A percentile compares a stretch with the other conserved stretches of the same genome.
Conservation (phyloP, 129 eudicot species). For the Artemisia annua region DNA sequence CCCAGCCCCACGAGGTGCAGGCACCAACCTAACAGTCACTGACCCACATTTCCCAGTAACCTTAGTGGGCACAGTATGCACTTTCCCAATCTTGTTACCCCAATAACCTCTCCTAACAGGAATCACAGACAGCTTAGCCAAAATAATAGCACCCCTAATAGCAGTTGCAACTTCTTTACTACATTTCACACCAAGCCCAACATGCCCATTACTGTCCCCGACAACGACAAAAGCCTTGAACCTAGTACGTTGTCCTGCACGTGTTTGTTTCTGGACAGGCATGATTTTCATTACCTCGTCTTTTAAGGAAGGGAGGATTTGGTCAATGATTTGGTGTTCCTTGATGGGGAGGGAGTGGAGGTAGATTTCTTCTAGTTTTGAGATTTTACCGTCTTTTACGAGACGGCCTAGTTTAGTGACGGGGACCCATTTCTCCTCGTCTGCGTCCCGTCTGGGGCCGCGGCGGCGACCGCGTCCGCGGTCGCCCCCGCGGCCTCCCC, state of each 20-base stretch:
- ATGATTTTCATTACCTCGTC: conserved; percentile 81
- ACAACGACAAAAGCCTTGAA: conserved; percentile 84
- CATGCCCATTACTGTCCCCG: conserved; percentile 73
- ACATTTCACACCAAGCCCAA: conserved; percentile 73
- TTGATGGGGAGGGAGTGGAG: conserved; percentile 74
- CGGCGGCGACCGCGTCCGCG: conserved; percentile 62
- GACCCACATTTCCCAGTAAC: conserved; percentile 84
- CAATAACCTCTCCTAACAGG: conserved; percentile 68
- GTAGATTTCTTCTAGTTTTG: conserved; percentile 56
- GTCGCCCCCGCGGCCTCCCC: conserved; percentile 39
- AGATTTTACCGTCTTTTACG: conserved; percentile 51
- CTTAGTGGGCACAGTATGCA: conserved; percentile 56
- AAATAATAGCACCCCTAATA: conserved; percentile 49
- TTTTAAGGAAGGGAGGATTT: conserved; percentile 40
- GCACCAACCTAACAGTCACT: conserved; percentile 74
- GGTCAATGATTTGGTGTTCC: conserved; percentile 65
- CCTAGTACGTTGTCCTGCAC: conserved; percentile 81
- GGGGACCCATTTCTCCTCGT: conserved; percentile 72
- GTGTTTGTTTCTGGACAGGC: conserved; percentile 81
- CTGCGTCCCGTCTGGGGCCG: conserved; percentile 44
- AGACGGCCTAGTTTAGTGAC: conserved; percentile 78
- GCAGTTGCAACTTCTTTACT: conserved; percentile 69
- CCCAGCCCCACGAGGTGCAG: conserved; percentile 72
- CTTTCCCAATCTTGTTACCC: conserved; percentile 69
- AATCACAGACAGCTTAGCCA: conserved; percentile 55